phyloP scores from a whole-genome alignment of 768 basidiomycete species.

The Xerocomellus dryophilus region DNA sequence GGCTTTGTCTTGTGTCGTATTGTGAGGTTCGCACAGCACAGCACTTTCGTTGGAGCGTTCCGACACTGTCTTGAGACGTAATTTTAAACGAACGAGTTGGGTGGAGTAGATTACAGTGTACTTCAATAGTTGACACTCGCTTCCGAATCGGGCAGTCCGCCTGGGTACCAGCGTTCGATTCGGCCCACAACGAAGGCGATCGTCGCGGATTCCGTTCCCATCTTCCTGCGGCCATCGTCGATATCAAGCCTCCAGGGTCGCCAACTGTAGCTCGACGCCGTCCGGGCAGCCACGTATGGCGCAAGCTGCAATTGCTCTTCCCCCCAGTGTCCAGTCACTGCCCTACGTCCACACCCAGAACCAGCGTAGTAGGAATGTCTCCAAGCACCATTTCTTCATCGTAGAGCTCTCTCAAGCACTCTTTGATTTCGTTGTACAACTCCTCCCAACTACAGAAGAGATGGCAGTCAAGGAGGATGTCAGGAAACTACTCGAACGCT shows the following conservation, averaged over 20 bases:
- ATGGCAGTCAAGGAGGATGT: conserved; percentile 95
- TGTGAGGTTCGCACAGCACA: not conserved
- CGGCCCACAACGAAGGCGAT: conserved; percentile 26
- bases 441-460: conserved; percentile 87
- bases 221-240: conserved; percentile 10
- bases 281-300: conserved; percentile 22
- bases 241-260: conserved; percentile 5
- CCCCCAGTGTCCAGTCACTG: conserved; percentile 21
- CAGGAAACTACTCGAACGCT: conserved; percentile 87
- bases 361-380: conserved; percentile 35
- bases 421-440: conserved; percentile 90
- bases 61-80: not conserved
- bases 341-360: conserved; percentile 34
- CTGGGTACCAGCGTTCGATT: conserved; percentile 16
- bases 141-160: conserved; percentile 30
- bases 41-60: too few species aligned
- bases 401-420: conserved; percentile 85
- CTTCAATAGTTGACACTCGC: conserved; percentile 4
- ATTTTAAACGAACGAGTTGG: not conserved
- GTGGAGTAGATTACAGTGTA: not conserved
- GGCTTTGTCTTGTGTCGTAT: not conserved
- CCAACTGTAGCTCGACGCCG: conserved; percentile 2
- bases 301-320: conserved; percentile 26
- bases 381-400: conserved; percentile 61
- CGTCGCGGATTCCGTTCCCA: conserved; percentile 26